Base-by-base conservation (phyloP, 306 rosid species). In the Notholithocarpus densiflorus region DNA sequence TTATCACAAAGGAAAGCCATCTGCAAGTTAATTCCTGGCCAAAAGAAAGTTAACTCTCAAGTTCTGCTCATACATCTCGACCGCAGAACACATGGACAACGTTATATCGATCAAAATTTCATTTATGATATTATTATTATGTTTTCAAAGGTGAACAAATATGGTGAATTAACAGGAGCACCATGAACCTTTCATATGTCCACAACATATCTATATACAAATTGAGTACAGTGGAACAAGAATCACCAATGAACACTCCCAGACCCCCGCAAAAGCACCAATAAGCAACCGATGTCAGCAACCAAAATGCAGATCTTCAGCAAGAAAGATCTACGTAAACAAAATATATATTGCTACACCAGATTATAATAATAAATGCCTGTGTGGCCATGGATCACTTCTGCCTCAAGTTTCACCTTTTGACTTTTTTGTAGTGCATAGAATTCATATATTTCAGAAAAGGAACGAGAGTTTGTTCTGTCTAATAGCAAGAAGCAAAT, bases 381-480 rank as follows among this genome's bases (percentile, higher is more conserved):
- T 31, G 19, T 0, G n/a, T 31, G 26, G 15, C 52, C 26, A 10
- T 66, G 52, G 71, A 66, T 65, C 51, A 66, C 52, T 66, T 32
- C 66, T 78, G 70, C 74, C 60, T 52, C 53, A 6, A n/a, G 32
- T 19, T 18, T 48, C 53, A 80, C 87, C 45, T 40, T 40, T 7
- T 40, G 45, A 40, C 43, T 37, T 83, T 60, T 40, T 20, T 76
- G 75, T 40, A 43, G 61, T 68, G 73, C 37, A 53, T 84, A 68
- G 77, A 69, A 68, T 43, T 66, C 37, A 80, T 76, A 23, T 56
- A 70, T 76, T 71, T 19, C 10, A n/a, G 26, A 59, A 27, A 62
- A 72, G 76, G 32, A 74, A 75, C 52, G 32, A 64, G 60, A 64
- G 76, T 72, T 75, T 45, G 83, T 82, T 77, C 82, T 48, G 55